Evolutionary conservation across 2,329 filamentous ascomycete genomes (phyloP).

Genomic region (Alternaria ethzedia): DNA sequence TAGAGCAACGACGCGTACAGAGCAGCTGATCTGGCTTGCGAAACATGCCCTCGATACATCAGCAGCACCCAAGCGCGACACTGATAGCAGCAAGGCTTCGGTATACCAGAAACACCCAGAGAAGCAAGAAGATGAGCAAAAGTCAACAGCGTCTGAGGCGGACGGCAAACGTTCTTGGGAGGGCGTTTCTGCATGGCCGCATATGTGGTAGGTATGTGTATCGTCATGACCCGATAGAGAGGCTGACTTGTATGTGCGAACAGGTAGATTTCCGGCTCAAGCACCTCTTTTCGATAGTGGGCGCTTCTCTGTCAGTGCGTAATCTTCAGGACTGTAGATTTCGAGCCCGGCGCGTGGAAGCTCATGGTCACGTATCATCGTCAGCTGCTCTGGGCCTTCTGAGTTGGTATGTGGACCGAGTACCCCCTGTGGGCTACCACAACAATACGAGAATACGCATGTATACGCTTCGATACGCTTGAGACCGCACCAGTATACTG

Average conservation of each 20-base stretch:
- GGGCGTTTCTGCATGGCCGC: conserved; percentile 23
- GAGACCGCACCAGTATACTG: neutral
- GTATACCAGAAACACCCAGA: neutral
- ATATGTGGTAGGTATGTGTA: conserved; percentile 21
- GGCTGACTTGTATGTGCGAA: neutral
- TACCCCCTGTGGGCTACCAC: neutral
- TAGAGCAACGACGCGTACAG: conserved; percentile 6
- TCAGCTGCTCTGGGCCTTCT: neutral
- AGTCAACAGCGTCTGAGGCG: neutral
- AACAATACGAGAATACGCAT: neutral
- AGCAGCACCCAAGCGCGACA: neutral
- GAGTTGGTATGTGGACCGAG: neutral
- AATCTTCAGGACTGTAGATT: neutral
- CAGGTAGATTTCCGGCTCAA: neutral
- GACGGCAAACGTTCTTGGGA: neutral
- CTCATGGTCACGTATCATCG: neutral
- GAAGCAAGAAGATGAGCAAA: neutral
- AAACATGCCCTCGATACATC: conserved; percentile 17
- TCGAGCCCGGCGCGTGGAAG: neutral
- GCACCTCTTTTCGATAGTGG: neutral
- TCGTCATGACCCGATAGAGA: neutral
- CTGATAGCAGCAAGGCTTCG: neutral
- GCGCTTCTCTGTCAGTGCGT: neutral
- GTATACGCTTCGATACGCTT: neutral
- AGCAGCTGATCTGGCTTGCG: conserved; percentile 22